A percentile compares a stretch with the other conserved stretches of the same genome.
These are phyloP conservation scores for Botryotinia convoluta DNA, from an alignment of 2,329 filamentous ascomycete species.

Conservation along the genomic window DNA sequence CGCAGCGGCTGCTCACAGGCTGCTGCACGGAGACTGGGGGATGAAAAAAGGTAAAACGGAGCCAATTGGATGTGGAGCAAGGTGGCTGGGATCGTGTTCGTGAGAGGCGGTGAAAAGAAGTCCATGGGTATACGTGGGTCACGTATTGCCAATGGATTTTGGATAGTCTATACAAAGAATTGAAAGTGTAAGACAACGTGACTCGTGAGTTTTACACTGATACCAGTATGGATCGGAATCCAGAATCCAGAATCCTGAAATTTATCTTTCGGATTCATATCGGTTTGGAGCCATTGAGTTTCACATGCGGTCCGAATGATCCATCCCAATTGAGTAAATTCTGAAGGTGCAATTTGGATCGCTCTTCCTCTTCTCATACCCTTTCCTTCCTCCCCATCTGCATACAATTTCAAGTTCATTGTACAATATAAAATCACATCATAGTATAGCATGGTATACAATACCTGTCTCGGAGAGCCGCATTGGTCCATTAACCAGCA, in stretches of 20 bases:
- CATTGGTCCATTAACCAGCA: background rate
- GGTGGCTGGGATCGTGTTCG: background rate
- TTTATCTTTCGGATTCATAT: background rate
- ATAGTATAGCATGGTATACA: background rate
- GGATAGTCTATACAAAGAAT: background rate
- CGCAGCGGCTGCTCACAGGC: background rate
- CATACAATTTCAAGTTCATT: background rate
- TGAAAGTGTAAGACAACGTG: slow-evolving; percentile 7
- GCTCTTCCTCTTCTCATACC: background rate
- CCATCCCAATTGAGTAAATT: background rate
- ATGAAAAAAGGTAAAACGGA: background rate
- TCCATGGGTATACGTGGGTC: slow-evolving; percentile 35
- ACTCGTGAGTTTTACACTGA: background rate
- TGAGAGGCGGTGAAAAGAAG: slow-evolving; percentile 17
- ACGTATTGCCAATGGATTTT: slow-evolving; percentile 37
- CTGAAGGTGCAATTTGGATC: background rate
- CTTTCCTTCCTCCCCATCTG: background rate
- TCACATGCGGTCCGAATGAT: background rate
- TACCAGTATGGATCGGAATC: background rate
- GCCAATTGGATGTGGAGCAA: background rate
- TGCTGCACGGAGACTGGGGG: background rate
- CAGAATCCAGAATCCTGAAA: background rate
- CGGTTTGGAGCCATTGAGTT: background rate
- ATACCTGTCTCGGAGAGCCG: background rate
- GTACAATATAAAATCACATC: background rate